Conservation (phyloP, 306 rosid species). For the Cucurbita pepo region DNA sequence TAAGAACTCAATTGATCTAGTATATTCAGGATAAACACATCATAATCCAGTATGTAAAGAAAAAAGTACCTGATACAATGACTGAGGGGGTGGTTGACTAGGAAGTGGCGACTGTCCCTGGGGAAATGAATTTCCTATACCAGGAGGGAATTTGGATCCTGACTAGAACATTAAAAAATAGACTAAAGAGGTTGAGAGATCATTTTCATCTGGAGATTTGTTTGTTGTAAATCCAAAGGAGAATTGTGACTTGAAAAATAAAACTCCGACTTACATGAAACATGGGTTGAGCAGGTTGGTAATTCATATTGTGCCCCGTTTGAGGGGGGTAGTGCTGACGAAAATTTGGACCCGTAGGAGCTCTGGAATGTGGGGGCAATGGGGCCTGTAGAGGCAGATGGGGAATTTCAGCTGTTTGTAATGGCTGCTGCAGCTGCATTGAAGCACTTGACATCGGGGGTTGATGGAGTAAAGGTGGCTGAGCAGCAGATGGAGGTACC, state of each 20-base stretch:
- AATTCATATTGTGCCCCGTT: conserved; percentile 46
- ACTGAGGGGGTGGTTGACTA: conserved; percentile 54
- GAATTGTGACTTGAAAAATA: conserved; percentile 4
- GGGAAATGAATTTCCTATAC: conserved; percentile 48
- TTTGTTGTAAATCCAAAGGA: not conserved
- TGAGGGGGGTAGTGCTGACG: conserved; percentile 71
- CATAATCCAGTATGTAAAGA: not conserved
- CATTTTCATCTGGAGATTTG: not conserved
- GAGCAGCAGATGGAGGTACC: conserved; percentile 51
- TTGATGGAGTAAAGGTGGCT: conserved; percentile 50
- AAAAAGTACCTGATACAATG: conserved; percentile 55
- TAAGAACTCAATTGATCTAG: not conserved
- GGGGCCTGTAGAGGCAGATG: conserved; percentile 66
- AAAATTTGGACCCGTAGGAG: conserved; percentile 38
- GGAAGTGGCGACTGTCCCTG: conserved; percentile 49
- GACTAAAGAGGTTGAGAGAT: not conserved
- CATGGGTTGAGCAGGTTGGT: conserved; percentile 61
- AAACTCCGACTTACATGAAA: conserved; percentile 63
- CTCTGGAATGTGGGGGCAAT: conserved; percentile 63
- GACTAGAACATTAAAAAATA: conserved; percentile 37
- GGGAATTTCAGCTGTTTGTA: conserved; percentile 51
- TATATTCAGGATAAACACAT: not conserved
- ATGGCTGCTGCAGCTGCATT: conserved; percentile 51
- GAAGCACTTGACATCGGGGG: conserved; percentile 39
- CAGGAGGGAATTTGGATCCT: conserved; percentile 49